A percentile compares a stretch with the other conserved stretches of the same genome.
Conservation (phyloP, 805 yeast species). For the Saccharomycopsis sp. region DNA sequence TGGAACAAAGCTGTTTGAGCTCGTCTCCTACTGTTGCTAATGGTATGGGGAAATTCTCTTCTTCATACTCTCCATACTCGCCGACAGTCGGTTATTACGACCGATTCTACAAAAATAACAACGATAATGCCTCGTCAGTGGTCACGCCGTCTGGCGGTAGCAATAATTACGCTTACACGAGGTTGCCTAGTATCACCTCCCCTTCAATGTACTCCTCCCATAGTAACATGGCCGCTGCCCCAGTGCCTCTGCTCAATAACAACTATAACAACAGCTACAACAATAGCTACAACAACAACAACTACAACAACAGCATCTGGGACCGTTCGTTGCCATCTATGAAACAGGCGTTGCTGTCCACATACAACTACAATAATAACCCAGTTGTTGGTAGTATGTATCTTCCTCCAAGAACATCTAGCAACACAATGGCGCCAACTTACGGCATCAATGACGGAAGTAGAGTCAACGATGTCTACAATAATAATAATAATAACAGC, state of each 20-base stretch:
- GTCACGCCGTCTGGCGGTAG: constrained; percentile 1
- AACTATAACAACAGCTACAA: not conserved
- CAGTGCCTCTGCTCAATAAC: not conserved
- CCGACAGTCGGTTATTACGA: not conserved
- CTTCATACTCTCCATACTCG: not conserved
- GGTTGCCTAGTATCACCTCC: not conserved
- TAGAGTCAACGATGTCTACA: not conserved
- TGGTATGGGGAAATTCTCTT: no score
- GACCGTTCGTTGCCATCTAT: not conserved
- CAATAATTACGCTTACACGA: not conserved
- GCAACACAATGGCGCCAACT: not conserved
- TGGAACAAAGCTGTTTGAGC: not conserved
- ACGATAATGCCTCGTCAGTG: not conserved
- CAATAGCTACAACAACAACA: not conserved
- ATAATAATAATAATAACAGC: not conserved
- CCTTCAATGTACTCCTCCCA: not conserved
- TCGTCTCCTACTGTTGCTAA: not conserved
- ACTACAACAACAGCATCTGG: not conserved
- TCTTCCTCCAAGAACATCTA: not conserved
- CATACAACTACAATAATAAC: not conserved
- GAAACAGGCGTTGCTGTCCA: not conserved
- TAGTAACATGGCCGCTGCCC: not conserved
- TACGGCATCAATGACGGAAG: not conserved
- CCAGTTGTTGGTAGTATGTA: not conserved
- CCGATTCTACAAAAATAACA: not conserved